A percentile compares a stretch with the other conserved stretches of the same genome.
Conservation (phyloP, 208 protist genomes). For the Leishmania tropica region DNA sequence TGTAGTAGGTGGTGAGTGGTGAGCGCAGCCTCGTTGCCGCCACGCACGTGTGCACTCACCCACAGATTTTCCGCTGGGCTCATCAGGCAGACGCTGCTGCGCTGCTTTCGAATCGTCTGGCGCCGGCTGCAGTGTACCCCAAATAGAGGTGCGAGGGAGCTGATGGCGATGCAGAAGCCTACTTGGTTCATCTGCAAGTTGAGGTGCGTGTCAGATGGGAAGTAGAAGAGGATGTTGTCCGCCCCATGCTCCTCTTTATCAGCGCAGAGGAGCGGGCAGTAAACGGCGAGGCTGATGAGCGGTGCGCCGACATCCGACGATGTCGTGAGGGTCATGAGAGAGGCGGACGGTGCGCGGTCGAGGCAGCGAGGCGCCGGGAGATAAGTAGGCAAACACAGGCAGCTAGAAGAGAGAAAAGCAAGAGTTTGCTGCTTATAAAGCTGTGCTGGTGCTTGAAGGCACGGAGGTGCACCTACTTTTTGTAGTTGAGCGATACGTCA, state of each 20-base stretch:
- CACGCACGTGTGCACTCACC: slow-evolving; percentile 24
- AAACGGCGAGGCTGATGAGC: slow-evolving; percentile 52
- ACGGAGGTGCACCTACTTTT: not conserved
- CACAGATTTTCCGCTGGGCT: slow-evolving; percentile 19
- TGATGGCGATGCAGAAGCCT: slow-evolving; percentile 69
- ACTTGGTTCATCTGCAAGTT: slow-evolving; percentile 72
- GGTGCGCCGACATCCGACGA: not conserved
- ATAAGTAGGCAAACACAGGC: not conserved
- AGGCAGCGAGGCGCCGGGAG: not conserved
- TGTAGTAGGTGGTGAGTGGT: slow-evolving; percentile 29
- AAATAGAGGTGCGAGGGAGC: slow-evolving; percentile 45
- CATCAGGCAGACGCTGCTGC: slow-evolving; percentile 26
- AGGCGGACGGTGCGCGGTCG: not conserved
- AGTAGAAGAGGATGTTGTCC: slow-evolving; percentile 79
- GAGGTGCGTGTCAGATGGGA: slow-evolving; percentile 30
- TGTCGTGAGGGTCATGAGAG: slow-evolving; percentile 9
- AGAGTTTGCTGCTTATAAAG: not conserved
- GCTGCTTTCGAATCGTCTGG: slow-evolving; percentile 23
- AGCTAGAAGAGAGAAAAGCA: not conserved
- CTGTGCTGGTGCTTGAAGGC: not conserved
- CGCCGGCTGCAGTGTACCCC: slow-evolving; percentile 10
- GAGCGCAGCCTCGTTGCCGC: slow-evolving; percentile 22
- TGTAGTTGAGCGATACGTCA: not conserved
- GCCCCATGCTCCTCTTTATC: slow-evolving; percentile 50
- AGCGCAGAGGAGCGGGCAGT: slow-evolving; percentile 51